phyloP scores from a whole-genome alignment of 345 rosid genomes.

The Corchorus olitorius region DNA sequence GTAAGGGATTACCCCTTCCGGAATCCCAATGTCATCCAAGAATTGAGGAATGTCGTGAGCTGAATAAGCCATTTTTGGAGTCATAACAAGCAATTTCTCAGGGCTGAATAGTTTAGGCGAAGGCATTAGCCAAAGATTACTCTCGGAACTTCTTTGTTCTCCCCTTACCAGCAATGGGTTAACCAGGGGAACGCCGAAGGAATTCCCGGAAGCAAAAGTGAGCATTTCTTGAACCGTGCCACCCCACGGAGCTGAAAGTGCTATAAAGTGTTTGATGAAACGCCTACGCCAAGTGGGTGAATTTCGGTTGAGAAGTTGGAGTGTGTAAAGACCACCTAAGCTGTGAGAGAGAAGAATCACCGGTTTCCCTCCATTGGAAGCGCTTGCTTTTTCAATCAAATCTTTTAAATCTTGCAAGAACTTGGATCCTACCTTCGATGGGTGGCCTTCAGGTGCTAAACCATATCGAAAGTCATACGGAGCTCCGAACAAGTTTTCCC shows the following conservation, averaged over 20 bases:
- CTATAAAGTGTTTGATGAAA: slow-evolving; percentile 68
- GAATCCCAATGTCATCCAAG: slow-evolving; percentile 63
- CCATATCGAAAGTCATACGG: slow-evolving; percentile 94
- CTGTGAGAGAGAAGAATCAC: slow-evolving; percentile 80
- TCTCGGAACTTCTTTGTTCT: slow-evolving; percentile 78
- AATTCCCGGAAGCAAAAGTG: slow-evolving; percentile 67
- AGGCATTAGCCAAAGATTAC: slow-evolving; percentile 89
- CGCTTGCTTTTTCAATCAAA: slow-evolving; percentile 62
- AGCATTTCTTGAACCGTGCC: slow-evolving; percentile 64
- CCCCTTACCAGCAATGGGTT: slow-evolving; percentile 72
- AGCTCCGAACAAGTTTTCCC: slow-evolving; percentile 70
- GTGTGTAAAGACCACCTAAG: slow-evolving; percentile 79
- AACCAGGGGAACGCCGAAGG: slow-evolving; percentile 79
- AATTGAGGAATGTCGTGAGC: slow-evolving; percentile 49
- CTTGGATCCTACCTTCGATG: slow-evolving; percentile 63
- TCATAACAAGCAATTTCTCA: slow-evolving; percentile 45
- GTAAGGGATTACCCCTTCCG: slow-evolving; percentile 61
- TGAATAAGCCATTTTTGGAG: slow-evolving; percentile 52
- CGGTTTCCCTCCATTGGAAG: slow-evolving; percentile 58
- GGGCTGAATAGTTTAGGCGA: slow-evolving; percentile 46
- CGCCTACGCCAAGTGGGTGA: slow-evolving; percentile 61
- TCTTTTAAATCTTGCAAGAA: slow-evolving; percentile 59
- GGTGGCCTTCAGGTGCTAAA: slow-evolving; percentile 65
- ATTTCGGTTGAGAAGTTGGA: slow-evolving; percentile 65
- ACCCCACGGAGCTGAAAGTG: slow-evolving; percentile 87